A percentile compares a stretch with the other conserved stretches of the same genome.
phyloP scores from a whole-genome alignment of 2,329 filamentous ascomycete genomes.

The Aureobasidium sp. region DNA sequence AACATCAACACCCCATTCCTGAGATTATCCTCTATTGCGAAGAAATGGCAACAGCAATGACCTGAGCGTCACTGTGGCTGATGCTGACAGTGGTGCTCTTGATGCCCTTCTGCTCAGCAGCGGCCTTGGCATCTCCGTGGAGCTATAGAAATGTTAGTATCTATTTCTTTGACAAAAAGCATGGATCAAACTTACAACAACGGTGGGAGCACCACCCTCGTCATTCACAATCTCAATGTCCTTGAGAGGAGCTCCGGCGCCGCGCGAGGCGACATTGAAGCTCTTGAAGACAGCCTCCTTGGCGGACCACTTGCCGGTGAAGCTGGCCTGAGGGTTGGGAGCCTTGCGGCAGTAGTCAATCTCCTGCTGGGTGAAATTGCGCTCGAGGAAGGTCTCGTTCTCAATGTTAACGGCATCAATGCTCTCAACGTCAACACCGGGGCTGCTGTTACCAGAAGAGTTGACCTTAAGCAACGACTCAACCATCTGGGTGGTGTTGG shows the following conservation, averaged over 20 bases:
- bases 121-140: conserved; percentile 71
- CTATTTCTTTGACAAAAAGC: background rate
- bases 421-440: conserved; percentile 91
- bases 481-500: conserved; percentile 64
- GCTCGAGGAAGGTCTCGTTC: conserved; percentile 87
- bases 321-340: conserved; percentile 75
- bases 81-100: conserved; percentile 89
- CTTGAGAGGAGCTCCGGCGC: conserved; percentile 80
- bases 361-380: conserved; percentile 85
- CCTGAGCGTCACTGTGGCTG: conserved; percentile 89
- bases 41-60: conserved; percentile 71
- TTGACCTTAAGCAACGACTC: conserved; percentile 63
- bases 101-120: conserved; percentile 78
- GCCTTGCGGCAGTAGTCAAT: conserved; percentile 78
- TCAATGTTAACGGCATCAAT: conserved; percentile 81
- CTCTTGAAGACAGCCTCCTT: conserved; percentile 99
- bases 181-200: conserved; percentile 58
- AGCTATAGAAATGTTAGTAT: conserved; percentile 48
- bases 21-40: conserved; percentile 19
- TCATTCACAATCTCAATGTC: conserved; percentile 89
- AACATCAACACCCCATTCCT: background rate
- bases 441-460: conserved; percentile 51
- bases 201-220: conserved; percentile 71
- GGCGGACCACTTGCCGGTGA: conserved; percentile 91
- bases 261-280: conserved; percentile 75